phyloP scores from a whole-genome alignment of 768 basidiomycete genomes.

The Asterophora parasitica region DNA sequence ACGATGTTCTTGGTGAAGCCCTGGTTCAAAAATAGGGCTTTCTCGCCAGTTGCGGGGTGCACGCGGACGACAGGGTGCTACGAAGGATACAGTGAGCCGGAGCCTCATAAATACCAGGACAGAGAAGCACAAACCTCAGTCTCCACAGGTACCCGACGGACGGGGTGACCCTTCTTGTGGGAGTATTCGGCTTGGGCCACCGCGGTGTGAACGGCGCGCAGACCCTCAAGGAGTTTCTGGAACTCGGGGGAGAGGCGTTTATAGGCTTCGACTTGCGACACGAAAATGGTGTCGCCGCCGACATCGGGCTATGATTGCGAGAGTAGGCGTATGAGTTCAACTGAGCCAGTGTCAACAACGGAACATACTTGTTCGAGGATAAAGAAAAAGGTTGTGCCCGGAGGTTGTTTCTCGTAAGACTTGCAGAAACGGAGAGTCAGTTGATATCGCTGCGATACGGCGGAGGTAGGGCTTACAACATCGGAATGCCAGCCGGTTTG shows the following conservation, averaged over 20 bases:
- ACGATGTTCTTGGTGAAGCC: slow-evolving; percentile 52
- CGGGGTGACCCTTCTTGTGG: slow-evolving; percentile 36
- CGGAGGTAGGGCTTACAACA: slow-evolving; percentile 28
- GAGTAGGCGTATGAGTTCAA: not conserved
- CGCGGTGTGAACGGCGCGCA: slow-evolving; percentile 53
- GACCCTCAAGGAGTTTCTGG: slow-evolving; percentile 51
- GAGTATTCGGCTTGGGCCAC: slow-evolving; percentile 50
- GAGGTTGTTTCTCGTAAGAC: slow-evolving; percentile 54
- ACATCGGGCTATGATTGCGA: slow-evolving; percentile 21
- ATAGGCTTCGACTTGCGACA: slow-evolving; percentile 56
- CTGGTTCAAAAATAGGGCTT: slow-evolving; percentile 56
- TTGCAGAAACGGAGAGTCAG: slow-evolving; percentile 7
- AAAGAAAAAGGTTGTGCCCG: slow-evolving; percentile 33
- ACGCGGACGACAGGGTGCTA: slow-evolving; percentile 50
- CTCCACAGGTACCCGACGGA: slow-evolving; percentile 47
- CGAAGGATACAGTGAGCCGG: not conserved
- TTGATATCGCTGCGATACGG: too few species aligned
- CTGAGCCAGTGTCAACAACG: too few species aligned
- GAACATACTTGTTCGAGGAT: slow-evolving; percentile 36
- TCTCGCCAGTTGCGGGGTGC: slow-evolving; percentile 59
- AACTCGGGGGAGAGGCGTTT: slow-evolving; percentile 54
- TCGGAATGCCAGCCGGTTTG: slow-evolving; percentile 50
- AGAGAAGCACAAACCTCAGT: slow-evolving; percentile 27
- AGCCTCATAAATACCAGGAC: not conserved
- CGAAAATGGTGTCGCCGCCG: slow-evolving; percentile 55